phyloP scores from a whole-genome alignment of 2,329 filamentous ascomycete species.

The Fusarium sp. region DNA sequence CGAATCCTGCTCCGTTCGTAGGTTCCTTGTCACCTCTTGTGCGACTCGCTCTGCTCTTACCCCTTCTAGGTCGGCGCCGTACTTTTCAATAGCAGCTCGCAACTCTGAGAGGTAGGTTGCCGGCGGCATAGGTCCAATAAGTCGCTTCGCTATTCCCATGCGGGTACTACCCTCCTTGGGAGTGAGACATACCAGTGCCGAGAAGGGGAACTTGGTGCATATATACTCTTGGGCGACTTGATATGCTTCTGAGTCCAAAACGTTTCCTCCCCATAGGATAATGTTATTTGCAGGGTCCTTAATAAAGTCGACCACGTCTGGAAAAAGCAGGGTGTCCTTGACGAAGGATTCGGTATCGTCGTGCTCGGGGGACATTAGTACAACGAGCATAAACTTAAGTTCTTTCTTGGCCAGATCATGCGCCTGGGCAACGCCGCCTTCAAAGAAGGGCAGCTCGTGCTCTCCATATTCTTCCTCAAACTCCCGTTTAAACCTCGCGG shows the following conservation, averaged over 20 bases:
- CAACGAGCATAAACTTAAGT: slow-evolving; percentile 88
- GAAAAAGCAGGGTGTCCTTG: slow-evolving; percentile 81
- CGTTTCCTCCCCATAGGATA: slow-evolving; percentile 91
- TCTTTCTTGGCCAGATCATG: slow-evolving; percentile 91
- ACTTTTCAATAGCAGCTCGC: slow-evolving; percentile 77
- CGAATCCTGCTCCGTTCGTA: slow-evolving; percentile 90
- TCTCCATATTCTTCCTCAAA: slow-evolving; percentile 94
- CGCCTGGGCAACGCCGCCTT: slow-evolving; percentile 91
- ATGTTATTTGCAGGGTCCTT: slow-evolving; percentile 82
- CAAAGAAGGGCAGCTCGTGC: slow-evolving; percentile 80
- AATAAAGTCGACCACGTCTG: slow-evolving; percentile 79
- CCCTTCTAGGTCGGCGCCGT: slow-evolving; percentile 79
- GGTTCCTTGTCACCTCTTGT: slow-evolving; percentile 81
- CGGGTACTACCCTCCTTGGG: slow-evolving; percentile 84
- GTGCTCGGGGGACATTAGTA: slow-evolving; percentile 92
- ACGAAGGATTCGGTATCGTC: slow-evolving; percentile 90
- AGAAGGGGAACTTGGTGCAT: slow-evolving; percentile 94
- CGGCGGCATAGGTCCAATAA: slow-evolving; percentile 78
- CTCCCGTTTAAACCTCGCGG: slow-evolving; percentile 88
- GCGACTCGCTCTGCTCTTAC: slow-evolving; percentile 82
- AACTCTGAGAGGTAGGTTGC: slow-evolving; percentile 82
- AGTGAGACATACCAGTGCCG: slow-evolving; percentile 86
- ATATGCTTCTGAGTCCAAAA: slow-evolving; percentile 93
- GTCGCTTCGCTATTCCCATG: slow-evolving; percentile 89
- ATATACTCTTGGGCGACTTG: slow-evolving; percentile 89